These are phyloP conservation scores for Ustilago trichophora DNA, from an alignment of 1,284 basidiomycete genomes.

Conservation along the genomic window DNA sequence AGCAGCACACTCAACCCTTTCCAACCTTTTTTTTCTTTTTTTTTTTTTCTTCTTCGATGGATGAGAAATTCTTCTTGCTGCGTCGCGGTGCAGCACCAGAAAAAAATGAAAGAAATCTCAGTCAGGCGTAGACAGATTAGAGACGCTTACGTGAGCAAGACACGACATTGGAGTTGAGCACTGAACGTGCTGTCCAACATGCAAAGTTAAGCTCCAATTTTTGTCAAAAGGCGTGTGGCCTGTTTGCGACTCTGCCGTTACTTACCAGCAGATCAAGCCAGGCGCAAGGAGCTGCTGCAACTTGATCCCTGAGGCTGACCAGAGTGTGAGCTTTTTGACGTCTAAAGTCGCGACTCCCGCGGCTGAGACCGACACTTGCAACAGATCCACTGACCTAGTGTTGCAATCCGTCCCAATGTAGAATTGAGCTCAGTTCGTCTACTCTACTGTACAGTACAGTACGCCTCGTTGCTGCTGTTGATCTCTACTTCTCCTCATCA, in stretches of 20 bases:
- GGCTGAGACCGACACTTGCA: constrained; percentile 29
- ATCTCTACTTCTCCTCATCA: too few species aligned
- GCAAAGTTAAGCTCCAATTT: not conserved
- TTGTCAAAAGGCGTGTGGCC: constrained; percentile 2
- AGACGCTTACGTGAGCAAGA: constrained; percentile 36
- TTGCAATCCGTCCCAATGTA: too few species aligned
- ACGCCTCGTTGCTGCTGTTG: too few species aligned
- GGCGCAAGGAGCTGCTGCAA: constrained; percentile 6
- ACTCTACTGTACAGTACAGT: too few species aligned
- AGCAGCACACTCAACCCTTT: constrained; percentile 7
- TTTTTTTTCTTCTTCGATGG: not conserved
- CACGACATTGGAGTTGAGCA: too few species aligned
- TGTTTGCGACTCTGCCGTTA: not conserved
- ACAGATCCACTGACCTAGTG: too few species aligned
- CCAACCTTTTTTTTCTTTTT: constrained; percentile 25
- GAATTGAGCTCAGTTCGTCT: too few species aligned
- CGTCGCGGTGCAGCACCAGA: not conserved
- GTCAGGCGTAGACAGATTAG: not conserved
- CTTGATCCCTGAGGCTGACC: constrained; percentile 3
- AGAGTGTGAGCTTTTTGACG: too few species aligned
- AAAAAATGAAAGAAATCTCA: too few species aligned
- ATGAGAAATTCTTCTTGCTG: constrained; percentile 25
- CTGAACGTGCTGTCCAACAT: too few species aligned
- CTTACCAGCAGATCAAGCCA: too few species aligned
- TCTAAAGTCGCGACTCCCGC: constrained; percentile 23